Evolutionary conservation across 2,329 filamentous ascomycete genomes (phyloP), one percentile per base, ranked within the genome.

Genomic region (Talaromyces amestolkiae): DNA sequence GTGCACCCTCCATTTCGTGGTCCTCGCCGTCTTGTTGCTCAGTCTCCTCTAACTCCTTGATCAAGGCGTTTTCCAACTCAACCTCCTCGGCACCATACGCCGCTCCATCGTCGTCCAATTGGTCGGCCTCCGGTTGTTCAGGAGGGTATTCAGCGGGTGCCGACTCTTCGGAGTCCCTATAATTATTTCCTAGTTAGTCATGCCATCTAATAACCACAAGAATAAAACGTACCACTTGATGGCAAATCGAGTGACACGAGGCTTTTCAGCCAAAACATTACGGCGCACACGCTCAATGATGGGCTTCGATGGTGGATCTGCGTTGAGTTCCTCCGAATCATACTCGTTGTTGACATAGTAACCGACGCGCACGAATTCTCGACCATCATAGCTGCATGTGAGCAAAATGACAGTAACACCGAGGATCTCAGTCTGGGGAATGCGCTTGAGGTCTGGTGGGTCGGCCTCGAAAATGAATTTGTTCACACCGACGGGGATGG

Each of bases 311-410:
- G 95, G 95, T 10, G 95, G 95, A 72, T 98, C 93, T 58, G 90
- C 88, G 72, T 88, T 90, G 69, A 99, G 86, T 77, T 96, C 92
- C 73, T 96, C 92, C 31, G 91, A 91, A 72, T 96, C 92, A 79
- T 99, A 99, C 79, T 99, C 96, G 74, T 99, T 99, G 85, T 98
- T 99, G 74, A 99, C 95, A 72, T 99, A 99, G 86, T 99, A 99
- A 68, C 95, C 95, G 49, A 99, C 94, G 70, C 95, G 93, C 45
- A 99, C 93, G 74, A 99, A 99, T 79, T 99, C 95, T 75, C 95
- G 89, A 63, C 91, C 91, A 74, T 99, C 95, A 81, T 99, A 99
- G 78, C 92, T 91, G 81, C 95, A 98, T 65, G 93, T 97, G 70
- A 99, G 86, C 64, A 99, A 89, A 72, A 99, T 93, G 73, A 99